Percentiles rank a stretch among this genome's conserved stretches.
These are phyloP conservation scores for Boletus sp. DNA, from an alignment of 1,284 basidiomycete genomes.

Conservation along the genomic window DNA sequence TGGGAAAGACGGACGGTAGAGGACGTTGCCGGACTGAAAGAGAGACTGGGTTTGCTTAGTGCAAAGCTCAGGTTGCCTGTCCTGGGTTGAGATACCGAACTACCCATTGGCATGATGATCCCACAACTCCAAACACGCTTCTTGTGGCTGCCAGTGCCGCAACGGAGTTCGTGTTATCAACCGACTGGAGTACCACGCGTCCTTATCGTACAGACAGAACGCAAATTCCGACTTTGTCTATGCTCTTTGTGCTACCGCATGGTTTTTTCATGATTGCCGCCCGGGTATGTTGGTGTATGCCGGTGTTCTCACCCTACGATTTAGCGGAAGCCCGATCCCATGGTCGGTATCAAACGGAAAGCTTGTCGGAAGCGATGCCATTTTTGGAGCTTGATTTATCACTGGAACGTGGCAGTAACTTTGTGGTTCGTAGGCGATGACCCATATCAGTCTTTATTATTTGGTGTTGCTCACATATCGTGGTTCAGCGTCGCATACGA, in stretches of 20 bases:
- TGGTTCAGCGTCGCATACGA: neutral
- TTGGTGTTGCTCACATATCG: constrained; percentile 3
- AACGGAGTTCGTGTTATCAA: neutral
- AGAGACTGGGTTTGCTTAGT: constrained; percentile 39
- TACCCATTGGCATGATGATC: neutral
- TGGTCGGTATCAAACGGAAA: neutral
- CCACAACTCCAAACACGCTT: neutral
- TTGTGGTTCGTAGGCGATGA: constrained; percentile 4
- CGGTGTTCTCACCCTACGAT: constrained; percentile 33
- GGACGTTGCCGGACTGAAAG: constrained; percentile 44
- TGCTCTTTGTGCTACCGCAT: constrained; percentile 3
- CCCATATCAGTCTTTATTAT: neutral
- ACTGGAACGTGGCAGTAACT: constrained; percentile 1
- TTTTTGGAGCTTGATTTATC: neutral
- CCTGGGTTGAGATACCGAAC: neutral
- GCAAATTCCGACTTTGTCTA: neutral
- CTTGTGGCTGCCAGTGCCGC: neutral
- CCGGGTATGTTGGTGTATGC: constrained; percentile 26
- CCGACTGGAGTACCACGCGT: constrained; percentile 3
- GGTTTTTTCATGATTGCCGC: neutral
- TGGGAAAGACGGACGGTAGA: constrained; percentile 36
- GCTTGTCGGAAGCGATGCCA: neutral
- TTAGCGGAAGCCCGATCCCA: neutral
- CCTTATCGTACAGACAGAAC: neutral
- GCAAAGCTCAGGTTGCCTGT: constrained; percentile 36